Percentiles rank a stretch among this genome's conserved stretches.
phyloP scores from a whole-genome alignment of 805 yeast species.

The Grigorovia jiainica region DNA sequence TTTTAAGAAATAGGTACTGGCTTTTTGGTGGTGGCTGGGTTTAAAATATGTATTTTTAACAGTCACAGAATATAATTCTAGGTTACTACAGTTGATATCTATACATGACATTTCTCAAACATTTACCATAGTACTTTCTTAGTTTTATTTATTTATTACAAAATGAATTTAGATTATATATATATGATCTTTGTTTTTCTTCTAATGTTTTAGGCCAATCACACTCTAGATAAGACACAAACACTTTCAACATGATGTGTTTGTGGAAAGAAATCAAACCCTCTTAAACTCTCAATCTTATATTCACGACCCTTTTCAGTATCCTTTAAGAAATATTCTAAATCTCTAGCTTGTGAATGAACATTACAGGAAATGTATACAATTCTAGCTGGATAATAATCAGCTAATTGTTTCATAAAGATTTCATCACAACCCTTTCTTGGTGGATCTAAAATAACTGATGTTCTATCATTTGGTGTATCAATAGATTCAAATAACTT shows the following conservation, averaged over 20 bases:
- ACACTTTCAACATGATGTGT: constrained; percentile 89
- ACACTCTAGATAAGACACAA: constrained; percentile 47
- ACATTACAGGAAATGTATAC: constrained; percentile 97
- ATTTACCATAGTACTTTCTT: too few relatives aligned
- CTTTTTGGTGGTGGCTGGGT: too few relatives aligned
- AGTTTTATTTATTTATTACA: too few relatives aligned
- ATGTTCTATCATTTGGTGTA: constrained; percentile 65
- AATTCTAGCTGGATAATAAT: constrained; percentile 71
- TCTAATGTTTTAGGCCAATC: constrained; percentile 1
- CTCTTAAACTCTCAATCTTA: constrained; percentile 72
- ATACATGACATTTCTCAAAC: too few relatives aligned
- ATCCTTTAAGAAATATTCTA: constrained; percentile 67
- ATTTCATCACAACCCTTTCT: constrained; percentile 92
- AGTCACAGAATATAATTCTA: too few relatives aligned
- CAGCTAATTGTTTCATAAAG: constrained; percentile 77
- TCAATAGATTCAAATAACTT: constrained; percentile 71
- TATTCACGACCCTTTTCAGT: constrained; percentile 56
- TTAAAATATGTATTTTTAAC: too few relatives aligned
- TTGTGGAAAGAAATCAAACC: constrained; percentile 95
- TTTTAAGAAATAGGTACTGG: too few relatives aligned
- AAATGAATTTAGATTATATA: too few relatives aligned
- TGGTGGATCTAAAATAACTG: constrained; percentile 93
- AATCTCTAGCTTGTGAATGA: constrained; percentile 92
- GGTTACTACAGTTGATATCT: too few relatives aligned
- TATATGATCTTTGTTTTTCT: too few relatives aligned